Base-by-base conservation (phyloP, 164 flowering plant species). In the Stephania cephalantha region DNA sequence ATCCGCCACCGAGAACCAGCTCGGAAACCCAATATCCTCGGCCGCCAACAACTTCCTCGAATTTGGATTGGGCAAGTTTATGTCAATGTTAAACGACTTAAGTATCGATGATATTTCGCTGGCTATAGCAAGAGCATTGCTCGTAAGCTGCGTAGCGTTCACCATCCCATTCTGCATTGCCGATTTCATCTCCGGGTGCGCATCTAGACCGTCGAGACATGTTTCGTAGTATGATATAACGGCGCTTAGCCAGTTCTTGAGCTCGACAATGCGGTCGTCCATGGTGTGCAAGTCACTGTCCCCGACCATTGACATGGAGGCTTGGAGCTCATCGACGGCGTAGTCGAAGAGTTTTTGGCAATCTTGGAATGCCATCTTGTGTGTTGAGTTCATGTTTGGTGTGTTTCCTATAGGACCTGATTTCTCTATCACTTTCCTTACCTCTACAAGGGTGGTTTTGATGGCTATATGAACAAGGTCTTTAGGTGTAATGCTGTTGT, bases 71-170 rank as follows among this genome's bases (percentile, higher is more conserved):
- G 42, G 42, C 42, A 64, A 22, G 15, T 30, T 17, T 4, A 69
- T 17, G n/a, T 74, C 45, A 74, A 83, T 35, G 1, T 82, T 15
- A 48, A 85, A 73, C 11, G 71, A 22, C 7, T 73, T 1, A 20
- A 88, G 29, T 30, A 77, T 25, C 1, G 75, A 5, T 0, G 83
- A 61, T 35, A 93, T 46, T 45, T 83, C 85, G 0, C 73, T 22
- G 3, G 87, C 80, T 45, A 93, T 88, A 53, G 88, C 90, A 0
- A 93, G 86, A 35, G 85, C 88, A 55, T 91, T 90, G 81, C 84
- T 81, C 22, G 86, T 86, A 2, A 90, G 45, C 77, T 83, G 70
- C 6, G 75, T 72, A 1, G 77, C 78, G 61, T 76, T 67, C 35
- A 45, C 10, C 29, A 75, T 3, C 29, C 65, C 70, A 25, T 71